Conservation (phyloP, 2,329 filamentous ascomycete species). For the Epichloe aotearoae region DNA sequence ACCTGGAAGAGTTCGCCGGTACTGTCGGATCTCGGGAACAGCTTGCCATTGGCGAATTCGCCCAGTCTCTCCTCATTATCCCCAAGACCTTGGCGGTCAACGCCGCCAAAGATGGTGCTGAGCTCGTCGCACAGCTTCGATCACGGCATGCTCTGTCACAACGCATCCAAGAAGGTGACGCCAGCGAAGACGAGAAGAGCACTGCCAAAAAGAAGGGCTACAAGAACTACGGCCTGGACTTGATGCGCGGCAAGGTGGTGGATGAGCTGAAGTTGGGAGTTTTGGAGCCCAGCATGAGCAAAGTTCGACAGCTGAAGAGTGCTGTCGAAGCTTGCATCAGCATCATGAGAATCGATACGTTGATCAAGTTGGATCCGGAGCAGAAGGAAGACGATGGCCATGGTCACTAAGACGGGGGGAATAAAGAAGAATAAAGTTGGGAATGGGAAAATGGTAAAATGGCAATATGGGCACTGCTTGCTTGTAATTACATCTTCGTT, state of each 20-base stretch:
- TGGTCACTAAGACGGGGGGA: constrained; percentile 45
- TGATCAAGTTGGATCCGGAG: constrained; percentile 96
- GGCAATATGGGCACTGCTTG: background rate
- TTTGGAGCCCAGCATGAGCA: constrained; percentile 94
- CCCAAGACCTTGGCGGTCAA: constrained; percentile 96
- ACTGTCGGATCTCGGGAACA: constrained; percentile 95
- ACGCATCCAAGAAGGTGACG: constrained; percentile 75
- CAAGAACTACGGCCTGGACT: constrained; percentile 94
- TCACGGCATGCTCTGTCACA: constrained; percentile 90
- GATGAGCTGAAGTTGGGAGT: constrained; percentile 93
- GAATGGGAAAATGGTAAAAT: background rate
- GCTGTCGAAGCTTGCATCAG: constrained; percentile 97
- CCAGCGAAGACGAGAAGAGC: constrained; percentile 74
- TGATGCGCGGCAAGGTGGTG: constrained; percentile 77
- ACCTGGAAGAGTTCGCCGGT: constrained; percentile 95
- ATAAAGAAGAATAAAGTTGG: background rate
- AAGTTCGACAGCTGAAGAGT: constrained; percentile 95
- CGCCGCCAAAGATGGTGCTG: constrained; percentile 89
- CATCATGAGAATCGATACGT: constrained; percentile 97
- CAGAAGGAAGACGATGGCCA: constrained; percentile 68
- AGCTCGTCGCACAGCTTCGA: constrained; percentile 89
- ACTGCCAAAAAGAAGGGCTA: constrained; percentile 92
- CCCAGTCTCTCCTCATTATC: constrained; percentile 83
- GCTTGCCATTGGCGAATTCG: constrained; percentile 94
- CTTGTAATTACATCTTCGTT: constrained; percentile 1